Evolutionary conservation across 345 rosid species (phyloP).

Genomic region (Eucalyptus rudis): DNA sequence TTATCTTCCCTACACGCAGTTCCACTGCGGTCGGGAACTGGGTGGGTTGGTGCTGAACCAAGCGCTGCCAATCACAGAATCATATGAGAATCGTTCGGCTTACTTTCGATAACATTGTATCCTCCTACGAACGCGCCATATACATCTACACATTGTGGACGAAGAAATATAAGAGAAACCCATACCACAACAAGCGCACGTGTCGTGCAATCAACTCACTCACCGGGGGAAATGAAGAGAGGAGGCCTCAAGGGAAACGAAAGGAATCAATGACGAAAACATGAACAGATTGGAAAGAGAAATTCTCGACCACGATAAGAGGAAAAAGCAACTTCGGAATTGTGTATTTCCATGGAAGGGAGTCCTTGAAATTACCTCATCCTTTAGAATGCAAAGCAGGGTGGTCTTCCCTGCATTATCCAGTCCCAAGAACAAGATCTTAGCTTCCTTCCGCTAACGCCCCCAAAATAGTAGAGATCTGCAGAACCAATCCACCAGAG

Average conservation of each 20-base stretch:
- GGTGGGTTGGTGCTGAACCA: slow-evolving; percentile 30
- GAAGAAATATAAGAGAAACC: neutral
- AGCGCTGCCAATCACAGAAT: neutral
- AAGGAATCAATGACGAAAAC: neutral
- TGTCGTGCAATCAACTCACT: neutral
- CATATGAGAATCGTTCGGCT: neutral
- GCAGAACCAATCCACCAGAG: no score
- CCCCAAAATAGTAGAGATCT: no score
- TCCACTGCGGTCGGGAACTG: slow-evolving; percentile 29
- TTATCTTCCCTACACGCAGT: slow-evolving; percentile 19
- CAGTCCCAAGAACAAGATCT: no score
- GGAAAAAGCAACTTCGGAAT: no score
- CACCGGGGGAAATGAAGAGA: neutral
- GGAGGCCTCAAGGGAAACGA: accelerated
- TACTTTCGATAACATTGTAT: neutral
- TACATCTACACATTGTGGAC: neutral
- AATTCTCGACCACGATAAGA: neutral
- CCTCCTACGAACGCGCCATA: accelerated
- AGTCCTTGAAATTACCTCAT: neutral
- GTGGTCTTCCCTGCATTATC: neutral
- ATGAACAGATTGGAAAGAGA: neutral
- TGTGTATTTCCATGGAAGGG: neutral
- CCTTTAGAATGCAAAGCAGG: neutral
- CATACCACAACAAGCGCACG: neutral
- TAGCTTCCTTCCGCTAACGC: no score